Conservation (phyloP, 1,284 basidiomycete species). For the Laetiporus sulphureus region DNA sequence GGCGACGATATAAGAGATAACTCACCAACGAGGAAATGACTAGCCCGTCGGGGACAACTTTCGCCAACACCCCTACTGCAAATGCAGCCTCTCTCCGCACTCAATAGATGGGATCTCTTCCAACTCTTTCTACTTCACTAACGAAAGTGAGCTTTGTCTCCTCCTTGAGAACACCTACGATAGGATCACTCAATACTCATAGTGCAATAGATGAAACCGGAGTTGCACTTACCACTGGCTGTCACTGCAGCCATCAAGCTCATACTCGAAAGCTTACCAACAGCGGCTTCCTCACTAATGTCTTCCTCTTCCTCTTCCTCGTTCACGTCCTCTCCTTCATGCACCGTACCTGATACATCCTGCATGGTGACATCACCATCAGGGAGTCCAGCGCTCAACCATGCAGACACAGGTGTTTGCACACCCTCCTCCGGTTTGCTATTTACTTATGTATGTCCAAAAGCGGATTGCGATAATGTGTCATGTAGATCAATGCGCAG, state of each 20-base stretch:
- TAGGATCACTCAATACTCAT: slow-evolving; percentile 1
- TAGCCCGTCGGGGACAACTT: slow-evolving; percentile 72
- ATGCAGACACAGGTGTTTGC: not conserved
- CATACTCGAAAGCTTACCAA: slow-evolving; percentile 89
- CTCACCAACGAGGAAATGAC: slow-evolving; percentile 61
- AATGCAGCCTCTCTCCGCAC: slow-evolving; percentile 89
- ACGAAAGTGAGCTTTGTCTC: slow-evolving; percentile 68
- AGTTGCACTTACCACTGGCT: slow-evolving; percentile 51
- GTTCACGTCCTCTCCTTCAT: slow-evolving; percentile 3
- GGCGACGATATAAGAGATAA: slow-evolving; percentile 6
- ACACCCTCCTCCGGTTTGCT: not conserved
- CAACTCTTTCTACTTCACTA: slow-evolving; percentile 74
- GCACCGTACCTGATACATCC: slow-evolving; percentile 4
- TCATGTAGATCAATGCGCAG: no score
- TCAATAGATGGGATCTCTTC: slow-evolving; percentile 75
- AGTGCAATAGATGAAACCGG: no score
- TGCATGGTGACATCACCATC: slow-evolving; percentile 5
- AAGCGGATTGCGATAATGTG: no score
- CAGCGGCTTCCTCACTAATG: slow-evolving; percentile 64
- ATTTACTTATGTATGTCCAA: not conserved
- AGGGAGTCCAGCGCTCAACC: slow-evolving; percentile 3
- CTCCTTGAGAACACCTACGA: slow-evolving; percentile 53
- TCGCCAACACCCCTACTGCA: slow-evolving; percentile 83
- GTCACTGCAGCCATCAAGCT: slow-evolving; percentile 86
- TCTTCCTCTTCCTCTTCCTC: slow-evolving; percentile 15